phyloP scores from a whole-genome alignment of 352 stramenopile species.

The Globisporangium ultimum region DNA sequence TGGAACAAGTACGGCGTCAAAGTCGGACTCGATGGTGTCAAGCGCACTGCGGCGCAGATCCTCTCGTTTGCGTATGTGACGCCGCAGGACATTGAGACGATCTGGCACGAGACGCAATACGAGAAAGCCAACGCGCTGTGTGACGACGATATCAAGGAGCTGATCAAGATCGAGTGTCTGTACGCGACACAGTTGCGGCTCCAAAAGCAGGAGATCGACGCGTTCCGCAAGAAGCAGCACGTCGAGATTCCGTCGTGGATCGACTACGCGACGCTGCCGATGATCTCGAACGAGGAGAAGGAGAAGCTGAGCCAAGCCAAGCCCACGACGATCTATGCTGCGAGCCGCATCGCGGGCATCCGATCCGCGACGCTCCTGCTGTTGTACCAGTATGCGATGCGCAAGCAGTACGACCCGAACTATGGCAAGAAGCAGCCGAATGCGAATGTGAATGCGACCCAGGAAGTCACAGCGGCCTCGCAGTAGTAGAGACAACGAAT shows the following conservation, averaged over 20 bases:
- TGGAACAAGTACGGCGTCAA: slow-evolving; percentile 83
- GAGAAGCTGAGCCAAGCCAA: slow-evolving; percentile 88
- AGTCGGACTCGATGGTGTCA: slow-evolving; percentile 70
- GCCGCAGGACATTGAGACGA: slow-evolving; percentile 48
- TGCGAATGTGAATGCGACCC: slow-evolving; percentile 4
- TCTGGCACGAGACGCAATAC: slow-evolving; percentile 51
- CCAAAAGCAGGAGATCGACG: slow-evolving; percentile 96
- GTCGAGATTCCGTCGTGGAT: slow-evolving; percentile 92
- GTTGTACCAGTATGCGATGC: slow-evolving; percentile 71
- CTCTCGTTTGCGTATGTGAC: slow-evolving; percentile 67
- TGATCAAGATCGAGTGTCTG: slow-evolving; percentile 87
- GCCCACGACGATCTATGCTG: slow-evolving; percentile 93
- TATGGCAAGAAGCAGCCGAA: slow-evolving; percentile 24
- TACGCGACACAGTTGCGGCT: slow-evolving; percentile 93
- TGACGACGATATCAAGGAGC: slow-evolving; percentile 30
- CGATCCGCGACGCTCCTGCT: slow-evolving; percentile 74
- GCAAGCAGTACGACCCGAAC: slow-evolving; percentile 25
- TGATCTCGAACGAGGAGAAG: slow-evolving; percentile 95
- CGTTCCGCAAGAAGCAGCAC: slow-evolving; percentile 92
- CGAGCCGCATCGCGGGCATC: slow-evolving; percentile 92
- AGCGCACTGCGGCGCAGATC: slow-evolving; percentile 73
- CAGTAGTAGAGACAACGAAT: neutral
- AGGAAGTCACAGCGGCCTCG: neutral
- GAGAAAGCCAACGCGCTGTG: slow-evolving; percentile 43
- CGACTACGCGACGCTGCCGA: slow-evolving; percentile 91